Conservation (phyloP, 495 filamentous ascomycete genomes). For the Cairneyella variabilis region DNA sequence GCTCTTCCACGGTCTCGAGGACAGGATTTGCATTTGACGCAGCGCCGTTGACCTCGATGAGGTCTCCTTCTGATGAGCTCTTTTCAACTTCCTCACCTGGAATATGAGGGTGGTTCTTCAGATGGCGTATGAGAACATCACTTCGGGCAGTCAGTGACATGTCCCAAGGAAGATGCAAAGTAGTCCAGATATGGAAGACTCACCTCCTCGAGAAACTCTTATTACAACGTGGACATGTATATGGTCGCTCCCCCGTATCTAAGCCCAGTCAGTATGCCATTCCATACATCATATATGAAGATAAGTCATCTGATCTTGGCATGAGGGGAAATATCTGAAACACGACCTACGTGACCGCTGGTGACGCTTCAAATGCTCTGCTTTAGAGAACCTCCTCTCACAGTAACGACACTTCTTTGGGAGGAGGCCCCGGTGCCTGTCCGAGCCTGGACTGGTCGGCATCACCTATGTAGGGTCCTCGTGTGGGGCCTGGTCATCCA, state of each 20-base stretch:
- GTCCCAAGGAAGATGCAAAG: background rate
- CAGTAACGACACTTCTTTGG: constrained; percentile 48
- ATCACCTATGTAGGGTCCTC: constrained; percentile 1
- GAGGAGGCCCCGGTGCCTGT: constrained; percentile 25
- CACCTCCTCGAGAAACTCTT: constrained; percentile 52
- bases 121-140: constrained; percentile 50
- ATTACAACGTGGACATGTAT: constrained; percentile 48
- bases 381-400: constrained; percentile 50
- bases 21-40: constrained; percentile 3
- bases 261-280: background rate
- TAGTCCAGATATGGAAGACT: constrained; percentile 10
- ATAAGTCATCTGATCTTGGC: no score
- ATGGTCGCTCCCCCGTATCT: constrained; percentile 54
- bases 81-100: constrained; percentile 24
- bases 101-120: constrained; percentile 32
- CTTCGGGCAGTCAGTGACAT: constrained; percentile 27
- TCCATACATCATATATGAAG: background rate
- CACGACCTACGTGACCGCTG: constrained; percentile 46
- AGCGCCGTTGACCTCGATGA: constrained; percentile 24
- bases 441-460: constrained; percentile 7
- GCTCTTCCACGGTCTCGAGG: background rate
- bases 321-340: no score
- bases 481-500: constrained; percentile 11
- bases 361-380: constrained; percentile 52
- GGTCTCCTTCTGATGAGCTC: constrained; percentile 15